A percentile compares a stretch with the other conserved stretches of the same genome.
phyloP scores from a whole-genome alignment of 2,329 filamentous ascomycete species.

The Hymenotorrendiella dingleyae region DNA sequence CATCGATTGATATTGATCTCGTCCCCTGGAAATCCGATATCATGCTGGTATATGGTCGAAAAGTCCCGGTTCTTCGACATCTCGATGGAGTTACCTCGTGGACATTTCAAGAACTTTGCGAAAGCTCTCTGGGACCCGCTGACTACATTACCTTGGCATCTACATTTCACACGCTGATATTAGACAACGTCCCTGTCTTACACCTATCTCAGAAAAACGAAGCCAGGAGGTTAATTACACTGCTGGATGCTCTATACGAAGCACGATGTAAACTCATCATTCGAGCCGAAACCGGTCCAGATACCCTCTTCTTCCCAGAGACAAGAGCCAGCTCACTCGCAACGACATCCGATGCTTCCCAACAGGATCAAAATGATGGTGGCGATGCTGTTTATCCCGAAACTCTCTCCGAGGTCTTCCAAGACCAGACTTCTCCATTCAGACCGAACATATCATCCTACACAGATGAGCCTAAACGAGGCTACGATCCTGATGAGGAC shows the following conservation, averaged over 20 bases:
- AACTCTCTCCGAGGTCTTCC: conserved; percentile 67
- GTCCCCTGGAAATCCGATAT: conserved; percentile 40
- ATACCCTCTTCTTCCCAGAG: conserved; percentile 74
- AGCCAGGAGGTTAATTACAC: conserved; percentile 71
- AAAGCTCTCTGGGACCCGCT: conserved; percentile 62
- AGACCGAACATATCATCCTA: conserved; percentile 72
- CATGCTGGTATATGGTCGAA: conserved; percentile 57
- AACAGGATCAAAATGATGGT: conserved; percentile 30
- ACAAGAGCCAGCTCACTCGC: conserved; percentile 14
- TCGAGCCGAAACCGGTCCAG: conserved; percentile 60
- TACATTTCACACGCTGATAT: conserved; percentile 70
- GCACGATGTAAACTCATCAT: conserved; percentile 72
- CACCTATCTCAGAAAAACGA: conserved; percentile 70
- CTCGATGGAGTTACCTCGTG: conserved; percentile 54
- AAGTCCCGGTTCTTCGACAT: conserved; percentile 52
- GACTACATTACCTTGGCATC: conserved; percentile 80
- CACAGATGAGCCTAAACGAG: conserved; percentile 38
- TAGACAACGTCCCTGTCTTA: conserved; percentile 64
- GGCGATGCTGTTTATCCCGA: conserved; percentile 56
- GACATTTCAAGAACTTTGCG: conserved; percentile 64
- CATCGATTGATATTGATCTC: conserved; percentile 13
- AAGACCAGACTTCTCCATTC: conserved; percentile 71
- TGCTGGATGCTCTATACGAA: conserved; percentile 77
- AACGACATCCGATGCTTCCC: conserved; percentile 23
- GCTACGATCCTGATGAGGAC: conserved; percentile 52